phyloP scores from a whole-genome alignment of 768 basidiomycete genomes.

The Mrakia blollopis region DNA sequence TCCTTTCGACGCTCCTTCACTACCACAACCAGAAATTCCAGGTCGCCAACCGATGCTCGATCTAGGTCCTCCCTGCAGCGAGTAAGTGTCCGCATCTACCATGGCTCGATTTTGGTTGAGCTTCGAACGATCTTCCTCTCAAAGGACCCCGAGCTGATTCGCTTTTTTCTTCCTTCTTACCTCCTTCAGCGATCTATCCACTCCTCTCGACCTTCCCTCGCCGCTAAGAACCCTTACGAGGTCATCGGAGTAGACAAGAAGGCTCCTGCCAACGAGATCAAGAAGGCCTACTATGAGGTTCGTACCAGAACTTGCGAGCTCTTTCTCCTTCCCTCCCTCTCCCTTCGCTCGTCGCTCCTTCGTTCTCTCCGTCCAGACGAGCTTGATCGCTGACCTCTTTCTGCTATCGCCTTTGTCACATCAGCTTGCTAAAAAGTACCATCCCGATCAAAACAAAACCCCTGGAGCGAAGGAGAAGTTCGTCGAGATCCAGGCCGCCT shows the following conservation, averaged over 20 bases:
- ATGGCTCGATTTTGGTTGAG: background rate
- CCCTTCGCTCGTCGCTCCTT: slow-evolving; percentile 2
- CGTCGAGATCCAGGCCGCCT: slow-evolving; percentile 92
- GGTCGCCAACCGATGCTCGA: background rate
- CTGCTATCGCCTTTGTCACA: background rate
- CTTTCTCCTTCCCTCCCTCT: background rate
- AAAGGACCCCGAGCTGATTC: background rate
- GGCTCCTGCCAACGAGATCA: slow-evolving; percentile 80
- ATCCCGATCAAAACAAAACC: slow-evolving; percentile 87
- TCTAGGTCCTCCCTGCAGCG: background rate
- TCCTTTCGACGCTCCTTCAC: background rate
- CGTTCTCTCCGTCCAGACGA: background rate
- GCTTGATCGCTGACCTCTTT: background rate
- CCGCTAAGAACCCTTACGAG: slow-evolving; percentile 79
- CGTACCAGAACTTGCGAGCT: slow-evolving; percentile 40
- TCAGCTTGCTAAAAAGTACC: slow-evolving; percentile 96
- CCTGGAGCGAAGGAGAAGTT: slow-evolving; percentile 86
- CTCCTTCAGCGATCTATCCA: slow-evolving; percentile 70
- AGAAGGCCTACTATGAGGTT: slow-evolving; percentile 95
- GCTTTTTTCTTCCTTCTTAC: background rate
- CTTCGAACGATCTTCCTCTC: background rate
- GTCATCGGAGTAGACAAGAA: slow-evolving; percentile 84
- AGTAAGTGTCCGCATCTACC: background rate
- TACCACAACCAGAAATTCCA: background rate
- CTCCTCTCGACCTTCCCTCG: slow-evolving; percentile 54